Percentiles rank a stretch among this genome's conserved stretches.
These are phyloP conservation scores for Saccharomycopsis amapae DNA, from an alignment of 805 yeast genomes.

Conservation along the genomic window DNA sequence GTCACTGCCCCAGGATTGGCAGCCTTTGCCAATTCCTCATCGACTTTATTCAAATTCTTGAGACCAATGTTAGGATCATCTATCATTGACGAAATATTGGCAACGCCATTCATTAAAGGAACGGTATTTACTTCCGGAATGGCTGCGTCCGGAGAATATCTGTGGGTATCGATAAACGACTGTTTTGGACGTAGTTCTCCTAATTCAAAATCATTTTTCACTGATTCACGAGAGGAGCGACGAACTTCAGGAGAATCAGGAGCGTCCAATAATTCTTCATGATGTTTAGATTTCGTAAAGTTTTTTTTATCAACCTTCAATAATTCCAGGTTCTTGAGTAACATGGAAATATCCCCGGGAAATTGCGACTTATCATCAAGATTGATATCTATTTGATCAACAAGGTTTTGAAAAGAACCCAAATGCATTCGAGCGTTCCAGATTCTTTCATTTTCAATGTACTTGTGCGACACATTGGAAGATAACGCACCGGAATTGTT, in stretches of 20 bases:
- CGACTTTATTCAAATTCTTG: too few relatives aligned
- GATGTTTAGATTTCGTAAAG: background rate
- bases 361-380: too few relatives aligned
- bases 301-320: background rate
- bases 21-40: too few relatives aligned
- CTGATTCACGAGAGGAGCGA: too few relatives aligned
- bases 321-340: too few relatives aligned
- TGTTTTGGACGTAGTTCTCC: background rate
- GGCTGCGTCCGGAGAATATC: too few relatives aligned
- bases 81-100: background rate
- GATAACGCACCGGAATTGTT: background rate
- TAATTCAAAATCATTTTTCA: background rate
- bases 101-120: background rate
- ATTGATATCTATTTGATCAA: too few relatives aligned
- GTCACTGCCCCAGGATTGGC: too few relatives aligned
- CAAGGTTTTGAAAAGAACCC: background rate
- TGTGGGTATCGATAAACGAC: background rate
- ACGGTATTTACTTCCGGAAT: too few relatives aligned
- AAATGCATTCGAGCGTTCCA: background rate
- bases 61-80: background rate
- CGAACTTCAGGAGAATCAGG: background rate
- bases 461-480: background rate
- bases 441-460: background rate
- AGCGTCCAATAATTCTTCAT: background rate
- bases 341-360: too few relatives aligned